Evolutionary conservation across 257 asterid species (phyloP).

Genomic region (Rubia yunnanensis): DNA sequence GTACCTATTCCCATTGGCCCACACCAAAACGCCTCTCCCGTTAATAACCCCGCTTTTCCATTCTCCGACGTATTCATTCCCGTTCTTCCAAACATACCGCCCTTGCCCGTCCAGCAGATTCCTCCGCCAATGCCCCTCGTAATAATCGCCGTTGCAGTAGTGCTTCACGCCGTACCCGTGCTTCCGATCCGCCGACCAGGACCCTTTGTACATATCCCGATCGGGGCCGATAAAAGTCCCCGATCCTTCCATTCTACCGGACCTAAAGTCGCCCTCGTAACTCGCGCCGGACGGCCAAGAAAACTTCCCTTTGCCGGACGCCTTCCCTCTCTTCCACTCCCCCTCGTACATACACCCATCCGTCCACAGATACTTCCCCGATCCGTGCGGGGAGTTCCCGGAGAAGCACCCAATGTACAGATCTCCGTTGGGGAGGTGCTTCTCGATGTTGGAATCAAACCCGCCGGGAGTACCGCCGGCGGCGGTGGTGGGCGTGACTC

Average conservation of each 20-base stretch:
- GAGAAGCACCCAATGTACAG: slow-evolving; percentile 81
- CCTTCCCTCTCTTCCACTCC: slow-evolving; percentile 92
- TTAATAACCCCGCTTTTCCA: slow-evolving; percentile 78
- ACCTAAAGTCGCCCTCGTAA: slow-evolving; percentile 77
- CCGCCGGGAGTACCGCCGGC: background rate
- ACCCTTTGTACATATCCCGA: slow-evolving; percentile 67
- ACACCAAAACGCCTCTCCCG: slow-evolving; percentile 74
- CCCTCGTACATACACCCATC: slow-evolving; percentile 98
- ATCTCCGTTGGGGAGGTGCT: slow-evolving; percentile 85
- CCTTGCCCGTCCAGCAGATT: slow-evolving; percentile 87
- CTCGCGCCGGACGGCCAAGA: slow-evolving; percentile 99
- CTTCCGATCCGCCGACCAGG: slow-evolving; percentile 76
- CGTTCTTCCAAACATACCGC: slow-evolving; percentile 72
- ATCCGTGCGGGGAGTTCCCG: slow-evolving; percentile 76
- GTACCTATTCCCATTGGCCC: slow-evolving; percentile 76
- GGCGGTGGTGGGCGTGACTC: slow-evolving; percentile 52
- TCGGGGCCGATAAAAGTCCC: slow-evolving; percentile 81
- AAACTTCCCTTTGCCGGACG: slow-evolving; percentile 74
- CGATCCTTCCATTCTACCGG: slow-evolving; percentile 88
- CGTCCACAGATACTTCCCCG: slow-evolving; percentile 85
- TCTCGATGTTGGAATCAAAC: slow-evolving; percentile 28
- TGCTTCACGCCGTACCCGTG: slow-evolving; percentile 80
- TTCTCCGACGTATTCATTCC: slow-evolving; percentile 78
- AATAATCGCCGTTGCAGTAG: slow-evolving; percentile 80
- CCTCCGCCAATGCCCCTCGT: slow-evolving; percentile 75